Evolutionary conservation across 768 basidiomycete species (phyloP), one percentile per base, ranked within the genome.

Genomic region (Psilocybe tampanensis): DNA sequence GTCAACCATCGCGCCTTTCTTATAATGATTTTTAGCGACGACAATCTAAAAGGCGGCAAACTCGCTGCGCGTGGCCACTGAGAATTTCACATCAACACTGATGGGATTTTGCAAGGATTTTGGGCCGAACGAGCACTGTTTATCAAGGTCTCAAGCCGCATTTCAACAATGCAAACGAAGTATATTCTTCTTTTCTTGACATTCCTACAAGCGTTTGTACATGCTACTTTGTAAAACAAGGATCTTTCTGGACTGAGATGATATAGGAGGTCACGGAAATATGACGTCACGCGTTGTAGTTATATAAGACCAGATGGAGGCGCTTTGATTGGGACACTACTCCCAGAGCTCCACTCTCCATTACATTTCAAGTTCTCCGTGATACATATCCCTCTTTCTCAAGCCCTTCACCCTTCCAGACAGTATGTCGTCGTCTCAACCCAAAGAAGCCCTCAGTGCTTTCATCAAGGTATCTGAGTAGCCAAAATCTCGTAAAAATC

Each of bases 11-110:
- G 44, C 36, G 18, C 33, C 18, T 29, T 32, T 50, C 32, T 41
- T 17, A 47, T 55, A 11, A 45, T 23, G 32, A 49, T 47, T 58
- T 32, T 24, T 61, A 93, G 91, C 62, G 82, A 86, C 59, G 66
- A 73, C n/a, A 76, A 86, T 54, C 67, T 93, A 49, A 82, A 87
- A 65, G 92, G 92, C 17, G 92, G 91, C 8, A 80, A 77, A 22
- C 68, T 90, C 48, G 88, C 90, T 8, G 73, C 74, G 29, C 83
- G 92, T 33, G 92, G 92, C 24, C 51, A 63, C 18, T 65, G 60
- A 54, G 58, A 36, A 21, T 29, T 29, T 13, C 41, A 2, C 15
- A n/a, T n/a, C n/a, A n/a, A n/a, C n/a, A n/a, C 3, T 15, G 48
- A 33, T 21, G 17, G 4, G 8, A 9, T 32, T 49, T 34, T 49